These are phyloP conservation scores for Neurospora sp. DNA, from an alignment of 495 filamentous ascomycete genomes.

Conservation along the genomic window DNA sequence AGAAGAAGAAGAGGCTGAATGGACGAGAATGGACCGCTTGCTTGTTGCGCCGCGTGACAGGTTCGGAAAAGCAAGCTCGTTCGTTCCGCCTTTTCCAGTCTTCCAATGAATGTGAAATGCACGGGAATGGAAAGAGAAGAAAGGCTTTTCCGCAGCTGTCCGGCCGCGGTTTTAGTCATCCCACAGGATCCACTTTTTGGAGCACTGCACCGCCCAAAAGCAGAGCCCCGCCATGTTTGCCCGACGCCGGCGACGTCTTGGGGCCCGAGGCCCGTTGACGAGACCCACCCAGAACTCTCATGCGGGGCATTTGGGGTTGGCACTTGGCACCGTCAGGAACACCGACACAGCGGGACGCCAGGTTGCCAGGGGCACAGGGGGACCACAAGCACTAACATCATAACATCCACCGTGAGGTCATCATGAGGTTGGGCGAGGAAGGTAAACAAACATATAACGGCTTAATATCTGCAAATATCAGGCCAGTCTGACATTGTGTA, in stretches of 20 bases:
- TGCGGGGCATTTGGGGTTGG: neutral
- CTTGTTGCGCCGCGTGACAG: conserved; percentile 2
- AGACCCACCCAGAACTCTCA: neutral
- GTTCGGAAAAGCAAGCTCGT: neutral
- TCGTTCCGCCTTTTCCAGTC: neutral
- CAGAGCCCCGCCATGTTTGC: conserved; percentile 1
- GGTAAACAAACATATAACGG: neutral
- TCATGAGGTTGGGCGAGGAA: neutral
- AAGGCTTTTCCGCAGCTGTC: neutral
- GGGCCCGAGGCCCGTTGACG: neutral
- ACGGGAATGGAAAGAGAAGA: neutral
- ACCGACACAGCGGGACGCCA: neutral
- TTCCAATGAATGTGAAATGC: neutral
- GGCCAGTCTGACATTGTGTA: neutral
- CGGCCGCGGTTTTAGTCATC: conserved; percentile 1
- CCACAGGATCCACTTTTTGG: neutral
- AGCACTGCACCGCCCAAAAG: neutral
- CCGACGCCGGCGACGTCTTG: neutral
- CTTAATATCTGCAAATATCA: neutral
- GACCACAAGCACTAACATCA: neutral
- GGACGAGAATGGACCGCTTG: conserved; percentile 5
- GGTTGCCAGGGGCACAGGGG: neutral
- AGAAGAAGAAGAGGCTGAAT: neutral
- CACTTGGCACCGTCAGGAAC: neutral
- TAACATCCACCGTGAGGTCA: neutral